phyloP scores from a whole-genome alignment of 352 stramenopile genomes.

The Phytophthora meadii region DNA sequence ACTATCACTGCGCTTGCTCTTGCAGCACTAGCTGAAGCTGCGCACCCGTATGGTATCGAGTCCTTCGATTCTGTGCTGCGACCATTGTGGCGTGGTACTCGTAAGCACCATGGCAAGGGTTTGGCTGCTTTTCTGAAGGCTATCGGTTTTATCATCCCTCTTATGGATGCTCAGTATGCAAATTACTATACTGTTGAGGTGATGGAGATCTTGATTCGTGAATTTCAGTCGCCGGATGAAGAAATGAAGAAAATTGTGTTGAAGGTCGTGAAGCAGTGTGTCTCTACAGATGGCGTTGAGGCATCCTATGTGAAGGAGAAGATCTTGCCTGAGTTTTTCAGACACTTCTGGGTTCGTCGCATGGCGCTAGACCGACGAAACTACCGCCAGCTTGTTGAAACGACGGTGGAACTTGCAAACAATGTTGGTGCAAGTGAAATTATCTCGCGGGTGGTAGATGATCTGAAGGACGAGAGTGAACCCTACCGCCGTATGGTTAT shows the following conservation, averaged over 20 bases:
- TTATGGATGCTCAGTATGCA: conserved; percentile 99
- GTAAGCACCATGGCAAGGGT: conserved; percentile 97
- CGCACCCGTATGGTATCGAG: conserved; percentile 99
- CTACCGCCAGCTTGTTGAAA: conserved; percentile 99
- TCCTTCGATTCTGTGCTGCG: conserved; percentile 99
- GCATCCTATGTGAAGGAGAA: conserved; percentile 97
- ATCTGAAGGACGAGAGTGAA: conserved; percentile 99
- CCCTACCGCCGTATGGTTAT: conserved; percentile 99
- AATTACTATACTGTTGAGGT: conserved; percentile 99
- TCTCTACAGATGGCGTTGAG: conserved; percentile 98
- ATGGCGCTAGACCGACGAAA: conserved; percentile 98
- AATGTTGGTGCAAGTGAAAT: conserved; percentile 99
- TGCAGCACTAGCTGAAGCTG: conserved; percentile 97
- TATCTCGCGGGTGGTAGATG: conserved; percentile 97
- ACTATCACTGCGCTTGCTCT: conserved; percentile 99
- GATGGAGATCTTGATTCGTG: conserved; percentile 98
- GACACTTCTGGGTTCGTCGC: conserved; percentile 98
- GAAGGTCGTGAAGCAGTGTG: conserved; percentile 98
- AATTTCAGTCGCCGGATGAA: conserved; percentile 99
- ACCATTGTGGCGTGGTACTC: conserved; percentile 97
- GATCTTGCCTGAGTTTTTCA: conserved; percentile 99
- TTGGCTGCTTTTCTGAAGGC: conserved; percentile 99
- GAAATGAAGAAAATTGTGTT: conserved; percentile 99
- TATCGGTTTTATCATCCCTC: conserved; percentile 99
- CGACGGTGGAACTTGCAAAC: conserved; percentile 98